Percentiles rank a stretch among this genome's conserved stretches.
Conservation (phyloP, 176 grass and related monocot genomes). For the Oryza coarctata region DNA sequence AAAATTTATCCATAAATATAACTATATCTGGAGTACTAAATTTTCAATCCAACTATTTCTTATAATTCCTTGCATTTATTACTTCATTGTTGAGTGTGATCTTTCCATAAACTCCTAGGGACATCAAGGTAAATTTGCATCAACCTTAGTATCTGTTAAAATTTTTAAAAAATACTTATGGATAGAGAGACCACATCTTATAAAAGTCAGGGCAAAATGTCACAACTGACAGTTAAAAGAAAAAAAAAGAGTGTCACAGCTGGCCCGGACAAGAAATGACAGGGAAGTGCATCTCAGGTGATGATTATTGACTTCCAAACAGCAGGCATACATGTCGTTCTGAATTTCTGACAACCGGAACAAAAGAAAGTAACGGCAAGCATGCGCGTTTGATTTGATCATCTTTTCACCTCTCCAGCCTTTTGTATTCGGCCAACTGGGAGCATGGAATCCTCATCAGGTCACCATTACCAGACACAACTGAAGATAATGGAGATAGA, state of each 20-base stretch:
- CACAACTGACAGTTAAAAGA: background rate
- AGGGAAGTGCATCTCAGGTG: background rate
- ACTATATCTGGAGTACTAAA: no score
- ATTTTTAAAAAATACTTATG: no score
- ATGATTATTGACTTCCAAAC: constrained; percentile 33
- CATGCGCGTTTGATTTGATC: constrained; percentile 25
- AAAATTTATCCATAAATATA: no score
- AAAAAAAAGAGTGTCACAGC: background rate
- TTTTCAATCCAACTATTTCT: no score
- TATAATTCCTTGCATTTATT: no score
- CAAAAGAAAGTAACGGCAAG: background rate
- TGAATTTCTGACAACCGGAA: background rate
- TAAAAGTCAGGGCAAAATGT: no score
- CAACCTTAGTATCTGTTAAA: no score
- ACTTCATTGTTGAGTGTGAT: no score
- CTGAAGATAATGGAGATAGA: background rate
- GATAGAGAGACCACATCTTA: no score
- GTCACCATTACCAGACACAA: background rate
- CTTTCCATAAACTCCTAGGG: no score
- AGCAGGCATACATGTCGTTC: constrained; percentile 17
- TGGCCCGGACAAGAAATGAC: background rate
- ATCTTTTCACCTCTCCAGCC: background rate
- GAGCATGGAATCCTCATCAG: constrained; percentile 16
- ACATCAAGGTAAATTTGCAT: no score
- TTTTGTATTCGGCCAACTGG: background rate